Conservation (phyloP, 31 red algal species). For the Pterothamnion heteromorphum region DNA sequence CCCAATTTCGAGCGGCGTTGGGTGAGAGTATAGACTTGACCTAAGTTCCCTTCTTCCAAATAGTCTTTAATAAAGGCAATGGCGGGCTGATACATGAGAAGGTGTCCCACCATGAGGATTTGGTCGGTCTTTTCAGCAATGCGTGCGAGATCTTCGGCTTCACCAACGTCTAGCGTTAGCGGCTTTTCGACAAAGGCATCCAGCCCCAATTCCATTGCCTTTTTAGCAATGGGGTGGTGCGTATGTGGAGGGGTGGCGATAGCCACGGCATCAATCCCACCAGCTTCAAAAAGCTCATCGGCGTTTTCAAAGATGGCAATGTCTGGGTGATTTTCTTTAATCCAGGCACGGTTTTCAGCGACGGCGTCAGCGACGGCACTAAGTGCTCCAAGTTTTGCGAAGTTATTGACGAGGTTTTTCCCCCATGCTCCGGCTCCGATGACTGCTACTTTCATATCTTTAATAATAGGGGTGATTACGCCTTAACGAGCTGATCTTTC, state of each 20-base stretch:
- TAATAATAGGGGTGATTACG: background rate
- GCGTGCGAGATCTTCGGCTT: background rate
- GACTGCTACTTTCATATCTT: background rate
- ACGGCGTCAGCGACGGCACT: constrained; percentile 51
- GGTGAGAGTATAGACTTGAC: constrained; percentile 46
- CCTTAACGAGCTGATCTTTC: background rate
- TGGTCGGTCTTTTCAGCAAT: constrained; percentile 15
- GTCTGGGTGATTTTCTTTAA: background rate
- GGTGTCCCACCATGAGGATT: constrained; percentile 64
- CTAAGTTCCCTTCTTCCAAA: constrained; percentile 35
- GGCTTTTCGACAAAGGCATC: constrained; percentile 80
- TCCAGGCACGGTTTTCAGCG: constrained; percentile 5
- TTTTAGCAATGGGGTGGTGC: constrained; percentile 50
- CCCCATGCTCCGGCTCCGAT: constrained; percentile 67
- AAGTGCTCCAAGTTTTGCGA: constrained; percentile 10
- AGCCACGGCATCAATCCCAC: constrained; percentile 46
- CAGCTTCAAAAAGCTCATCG: background rate
- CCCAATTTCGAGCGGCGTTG: constrained; percentile 58
- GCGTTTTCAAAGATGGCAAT: constrained; percentile 19
- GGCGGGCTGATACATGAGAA: constrained; percentile 53
- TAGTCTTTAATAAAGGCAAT: constrained; percentile 31
- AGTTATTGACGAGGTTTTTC: constrained; percentile 18
- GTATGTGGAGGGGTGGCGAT: constrained; percentile 60
- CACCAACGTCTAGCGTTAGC: constrained; percentile 46
- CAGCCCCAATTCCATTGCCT: constrained; percentile 39